These are phyloP conservation scores for Pichia insulana DNA, from an alignment of 805 yeast genomes.

Conservation along the genomic window DNA sequence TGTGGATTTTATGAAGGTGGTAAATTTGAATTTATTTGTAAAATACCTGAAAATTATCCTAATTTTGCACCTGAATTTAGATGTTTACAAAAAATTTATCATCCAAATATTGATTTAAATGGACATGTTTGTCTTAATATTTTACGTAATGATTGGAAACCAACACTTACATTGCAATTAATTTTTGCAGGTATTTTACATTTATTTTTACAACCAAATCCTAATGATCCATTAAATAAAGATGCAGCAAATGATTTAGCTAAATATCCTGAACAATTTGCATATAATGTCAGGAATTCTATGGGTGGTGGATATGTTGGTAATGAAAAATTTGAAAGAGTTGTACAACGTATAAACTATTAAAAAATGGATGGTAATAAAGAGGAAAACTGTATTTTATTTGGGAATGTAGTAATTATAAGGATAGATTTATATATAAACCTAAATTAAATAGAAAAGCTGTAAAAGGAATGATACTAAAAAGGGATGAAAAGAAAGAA, in stretches of 20 bases:
- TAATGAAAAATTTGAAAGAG: constrained; percentile 54
- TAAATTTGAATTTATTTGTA: constrained; percentile 56
- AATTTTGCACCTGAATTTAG: constrained; percentile 86
- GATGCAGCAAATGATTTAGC: constrained; percentile 65
- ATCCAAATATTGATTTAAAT: constrained; percentile 84
- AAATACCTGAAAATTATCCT: constrained; percentile 67
- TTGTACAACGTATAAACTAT: constrained; percentile 21
- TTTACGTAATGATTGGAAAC: constrained; percentile 92
- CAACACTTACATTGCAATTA: constrained; percentile 74
- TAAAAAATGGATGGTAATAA: background rate
- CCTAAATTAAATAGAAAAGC: too few species aligned
- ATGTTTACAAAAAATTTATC: constrained; percentile 67
- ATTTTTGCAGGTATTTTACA: constrained; percentile 79
- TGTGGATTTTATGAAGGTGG: constrained; percentile 72
- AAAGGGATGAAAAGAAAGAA: too few species aligned
- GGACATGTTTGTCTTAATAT: constrained; percentile 92
- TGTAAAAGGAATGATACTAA: too few species aligned
- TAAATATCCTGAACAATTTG: constrained; percentile 41
- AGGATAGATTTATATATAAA: too few species aligned
- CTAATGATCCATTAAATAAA: constrained; percentile 86
- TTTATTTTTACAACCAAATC: constrained; percentile 82
- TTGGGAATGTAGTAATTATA: too few species aligned
- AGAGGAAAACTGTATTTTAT: too few species aligned
- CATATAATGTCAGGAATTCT: constrained; percentile 44
- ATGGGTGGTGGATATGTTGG: constrained; percentile 70